Percentiles rank a stretch among this genome's conserved stretches.
These are phyloP conservation scores for Meyerozyma carpophila DNA, from an alignment of 1,139 yeast species.

Conservation along the genomic window DNA sequence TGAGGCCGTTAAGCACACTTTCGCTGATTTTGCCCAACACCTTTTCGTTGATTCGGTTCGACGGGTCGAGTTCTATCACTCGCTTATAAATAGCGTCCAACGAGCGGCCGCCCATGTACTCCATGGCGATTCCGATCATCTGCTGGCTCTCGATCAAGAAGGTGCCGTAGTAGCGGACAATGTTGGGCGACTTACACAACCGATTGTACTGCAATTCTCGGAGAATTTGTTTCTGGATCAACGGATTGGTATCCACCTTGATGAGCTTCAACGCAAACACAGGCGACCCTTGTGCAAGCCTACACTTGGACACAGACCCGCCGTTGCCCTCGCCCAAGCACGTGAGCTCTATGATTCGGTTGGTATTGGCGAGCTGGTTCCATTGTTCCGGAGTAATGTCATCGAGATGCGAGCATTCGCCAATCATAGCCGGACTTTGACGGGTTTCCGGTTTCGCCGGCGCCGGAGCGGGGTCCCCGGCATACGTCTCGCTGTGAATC, in stretches of 20 bases:
- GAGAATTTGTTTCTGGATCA: conserved; percentile 76
- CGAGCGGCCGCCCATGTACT: conserved; percentile 90
- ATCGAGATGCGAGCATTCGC: conserved; percentile 28
- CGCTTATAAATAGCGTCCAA: conserved; percentile 83
- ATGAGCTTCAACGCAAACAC: conserved; percentile 86
- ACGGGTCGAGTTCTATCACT: conserved; percentile 50
- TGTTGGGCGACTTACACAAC: conserved; percentile 74
- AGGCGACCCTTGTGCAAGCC: conserved; percentile 44
- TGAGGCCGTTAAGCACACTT: conserved; percentile 75
- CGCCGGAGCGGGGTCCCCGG: too few species aligned
- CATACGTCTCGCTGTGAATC: neutral
- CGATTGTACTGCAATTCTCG: conserved; percentile 87
- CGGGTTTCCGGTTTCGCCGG: too few species aligned
- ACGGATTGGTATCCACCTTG: conserved; percentile 72
- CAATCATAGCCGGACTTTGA: neutral
- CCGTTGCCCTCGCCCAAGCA: conserved; percentile 92
- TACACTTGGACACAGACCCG: conserved; percentile 82
- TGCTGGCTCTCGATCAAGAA: conserved; percentile 72
- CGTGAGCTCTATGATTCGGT: conserved; percentile 56
- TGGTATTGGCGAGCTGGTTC: conserved; percentile 56
- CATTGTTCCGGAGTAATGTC: conserved; percentile 74
- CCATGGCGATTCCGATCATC: conserved; percentile 88
- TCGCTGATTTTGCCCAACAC: conserved; percentile 88
- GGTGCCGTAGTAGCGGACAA: conserved; percentile 90
- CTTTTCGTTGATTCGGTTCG: conserved; percentile 87